Percentiles rank a stretch among this genome's conserved stretches.
Conservation (phyloP, 495 filamentous ascomycete genomes). For the Eremomyces bilateralis region DNA sequence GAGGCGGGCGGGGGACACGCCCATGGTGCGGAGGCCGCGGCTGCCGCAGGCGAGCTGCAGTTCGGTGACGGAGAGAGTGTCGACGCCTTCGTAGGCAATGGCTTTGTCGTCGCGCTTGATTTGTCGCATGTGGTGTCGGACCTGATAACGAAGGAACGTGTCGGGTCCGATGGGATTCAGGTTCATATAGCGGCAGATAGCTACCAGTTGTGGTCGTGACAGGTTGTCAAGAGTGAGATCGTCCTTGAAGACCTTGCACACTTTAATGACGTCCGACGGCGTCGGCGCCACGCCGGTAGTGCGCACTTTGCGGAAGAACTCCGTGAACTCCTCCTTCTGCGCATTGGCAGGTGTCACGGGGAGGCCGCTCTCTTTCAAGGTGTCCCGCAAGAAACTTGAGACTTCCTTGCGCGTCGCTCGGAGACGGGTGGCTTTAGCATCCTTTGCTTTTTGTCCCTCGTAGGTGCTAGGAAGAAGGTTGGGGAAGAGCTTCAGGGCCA, state of each 20-base stretch:
- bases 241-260: slow-evolving; percentile 99
- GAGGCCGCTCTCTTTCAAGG: slow-evolving; percentile 76
- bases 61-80: slow-evolving; percentile 78
- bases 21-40: slow-evolving; percentile 80
- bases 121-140: slow-evolving; percentile 94
- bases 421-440: slow-evolving; percentile 62
- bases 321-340: slow-evolving; percentile 84
- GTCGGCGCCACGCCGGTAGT: slow-evolving; percentile 77
- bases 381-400: slow-evolving; percentile 72
- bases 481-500: slow-evolving; percentile 87
- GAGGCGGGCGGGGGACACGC: slow-evolving; percentile 65
- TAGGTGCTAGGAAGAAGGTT: slow-evolving; percentile 95
- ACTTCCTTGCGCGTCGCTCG: slow-evolving; percentile 85
- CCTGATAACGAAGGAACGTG: slow-evolving; percentile 89
- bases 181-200: slow-evolving; percentile 97
- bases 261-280: slow-evolving; percentile 82
- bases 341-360: slow-evolving; percentile 69
- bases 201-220: slow-evolving; percentile 85
- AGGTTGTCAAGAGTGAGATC: slow-evolving; percentile 94
- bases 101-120: slow-evolving; percentile 96
- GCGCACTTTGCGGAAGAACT: slow-evolving; percentile 93
- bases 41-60: slow-evolving; percentile 78
- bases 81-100: slow-evolving; percentile 86
- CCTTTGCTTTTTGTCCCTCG: slow-evolving; percentile 74
- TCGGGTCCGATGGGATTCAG: slow-evolving; percentile 92